Evolutionary conservation across 2,329 filamentous ascomycete species (phyloP).

Genomic region (Ustilaginoidea virens): DNA sequence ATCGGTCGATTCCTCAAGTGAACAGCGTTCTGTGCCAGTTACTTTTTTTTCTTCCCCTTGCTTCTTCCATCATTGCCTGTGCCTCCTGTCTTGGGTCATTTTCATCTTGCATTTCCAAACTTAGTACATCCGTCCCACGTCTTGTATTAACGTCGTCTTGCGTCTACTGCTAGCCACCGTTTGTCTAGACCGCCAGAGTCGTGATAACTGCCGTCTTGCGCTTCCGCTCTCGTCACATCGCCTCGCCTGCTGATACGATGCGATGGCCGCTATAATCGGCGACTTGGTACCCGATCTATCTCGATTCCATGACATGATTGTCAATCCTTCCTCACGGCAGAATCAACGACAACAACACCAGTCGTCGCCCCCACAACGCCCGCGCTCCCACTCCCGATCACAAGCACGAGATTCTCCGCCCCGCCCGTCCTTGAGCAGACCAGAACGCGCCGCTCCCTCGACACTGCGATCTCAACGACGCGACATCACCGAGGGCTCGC

Average conservation of each 20-base stretch:
- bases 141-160: too few relatives aligned
- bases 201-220: too few relatives aligned
- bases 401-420: conserved; percentile 7
- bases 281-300: conserved; percentile 62
- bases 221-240: background rate
- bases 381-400: conserved; percentile 8
- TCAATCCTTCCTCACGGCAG: conserved; percentile 27
- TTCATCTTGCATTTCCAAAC: too few relatives aligned
- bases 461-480: conserved; percentile 13
- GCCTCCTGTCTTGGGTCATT: too few relatives aligned
- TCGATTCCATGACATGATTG: conserved; percentile 58
- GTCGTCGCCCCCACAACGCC: conserved; percentile 10
- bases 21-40: too few relatives aligned
- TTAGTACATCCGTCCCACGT: too few relatives aligned
- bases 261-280: conserved; percentile 49
- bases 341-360: conserved; percentile 34
- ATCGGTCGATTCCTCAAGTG: too few relatives aligned
- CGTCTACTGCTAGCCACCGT: conserved; percentile 2
- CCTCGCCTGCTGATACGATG: conserved; percentile 16
- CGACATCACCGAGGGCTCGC: conserved; percentile 5
- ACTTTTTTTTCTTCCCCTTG: too few relatives aligned
- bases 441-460: conserved; percentile 7
- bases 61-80: too few relatives aligned
- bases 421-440: conserved; percentile 15
- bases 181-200: background rate